phyloP scores from a whole-genome alignment of 306 rosid genomes.

The Biancaea sappan region DNA sequence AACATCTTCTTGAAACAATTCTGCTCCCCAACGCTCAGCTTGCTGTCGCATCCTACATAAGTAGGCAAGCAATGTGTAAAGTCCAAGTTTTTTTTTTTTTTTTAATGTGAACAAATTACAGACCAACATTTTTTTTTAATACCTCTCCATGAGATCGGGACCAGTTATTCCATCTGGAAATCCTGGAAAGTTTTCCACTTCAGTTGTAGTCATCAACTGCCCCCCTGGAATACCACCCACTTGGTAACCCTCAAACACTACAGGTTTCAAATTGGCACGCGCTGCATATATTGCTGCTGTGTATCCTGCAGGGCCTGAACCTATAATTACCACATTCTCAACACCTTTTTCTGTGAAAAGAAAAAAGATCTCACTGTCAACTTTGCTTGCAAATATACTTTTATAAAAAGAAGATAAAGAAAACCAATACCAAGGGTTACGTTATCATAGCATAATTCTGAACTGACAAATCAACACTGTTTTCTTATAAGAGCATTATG shows the following conservation, averaged over 20 bases:
- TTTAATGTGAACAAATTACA: conserved; percentile 8
- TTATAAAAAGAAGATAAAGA: background rate
- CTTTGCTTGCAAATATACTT: background rate
- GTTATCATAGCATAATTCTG: conserved; percentile 1
- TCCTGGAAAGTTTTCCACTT: conserved; percentile 96
- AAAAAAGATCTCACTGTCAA: conserved; percentile 5
- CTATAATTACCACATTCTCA: conserved; percentile 88
- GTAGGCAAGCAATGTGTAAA: conserved; percentile 29
- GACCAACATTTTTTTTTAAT: background rate
- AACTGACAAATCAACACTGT: conserved; percentile 7
- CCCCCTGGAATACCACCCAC: conserved; percentile 95
- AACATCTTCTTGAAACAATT: conserved; percentile 90
- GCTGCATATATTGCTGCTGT: conserved; percentile 96
- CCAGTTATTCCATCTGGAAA: conserved; percentile 94
- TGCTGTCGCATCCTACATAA: conserved; percentile 56
- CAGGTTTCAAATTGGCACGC: conserved; percentile 91
- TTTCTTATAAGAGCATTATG: background rate
- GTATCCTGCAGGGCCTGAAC: conserved; percentile 97
- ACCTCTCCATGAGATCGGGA: conserved; percentile 98
- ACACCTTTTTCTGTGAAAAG: conserved; percentile 51
- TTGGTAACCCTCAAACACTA: conserved; percentile 94
- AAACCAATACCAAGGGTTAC: conserved; percentile 16
- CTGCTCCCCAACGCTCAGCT: conserved; percentile 99
- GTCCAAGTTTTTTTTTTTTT: conserved; percentile 7
- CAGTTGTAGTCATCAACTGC: conserved; percentile 96